Evolutionary conservation across 108 stramenopile genomes (phyloP).

Genomic region (Conticribra weissflogii): DNA sequence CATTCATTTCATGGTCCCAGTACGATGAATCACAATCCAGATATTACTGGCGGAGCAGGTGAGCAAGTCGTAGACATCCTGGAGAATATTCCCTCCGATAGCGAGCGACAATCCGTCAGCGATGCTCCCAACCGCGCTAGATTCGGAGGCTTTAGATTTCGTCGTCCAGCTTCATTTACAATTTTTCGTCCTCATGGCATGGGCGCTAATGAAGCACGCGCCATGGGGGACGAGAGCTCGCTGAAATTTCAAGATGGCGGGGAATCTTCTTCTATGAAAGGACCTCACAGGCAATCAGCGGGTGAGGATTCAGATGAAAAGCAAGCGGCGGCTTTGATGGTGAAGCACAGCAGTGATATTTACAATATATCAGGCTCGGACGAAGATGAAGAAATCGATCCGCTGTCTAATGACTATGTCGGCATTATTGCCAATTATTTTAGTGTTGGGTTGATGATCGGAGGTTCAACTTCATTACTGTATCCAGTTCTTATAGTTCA

Average conservation of each 20-base stretch:
- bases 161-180: constrained; percentile 33
- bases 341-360: constrained; percentile 14
- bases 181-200: constrained; percentile 21
- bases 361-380: constrained; percentile 33
- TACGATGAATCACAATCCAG: constrained; percentile 37
- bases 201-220: neutral
- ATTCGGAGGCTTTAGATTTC: constrained; percentile 7
- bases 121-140: constrained; percentile 6
- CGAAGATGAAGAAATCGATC: constrained; percentile 35
- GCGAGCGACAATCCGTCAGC: constrained; percentile 26
- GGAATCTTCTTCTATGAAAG: neutral
- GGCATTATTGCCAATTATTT: constrained; percentile 52
- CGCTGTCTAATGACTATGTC: constrained; percentile 45
- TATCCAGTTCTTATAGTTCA: constrained; percentile 52
- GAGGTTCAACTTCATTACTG: constrained; percentile 41
- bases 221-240: neutral
- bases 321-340: constrained; percentile 11
- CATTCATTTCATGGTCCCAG: too few species aligned
- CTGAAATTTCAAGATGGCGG: neutral
- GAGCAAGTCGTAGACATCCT: constrained; percentile 44
- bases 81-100: constrained; percentile 44
- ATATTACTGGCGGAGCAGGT: constrained; percentile 26
- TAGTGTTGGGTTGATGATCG: constrained; percentile 52
- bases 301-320: constrained; percentile 31
- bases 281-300: constrained; percentile 1